phyloP scores from a whole-genome alignment of 768 basidiomycete genomes.

The Leccinum boreale region DNA sequence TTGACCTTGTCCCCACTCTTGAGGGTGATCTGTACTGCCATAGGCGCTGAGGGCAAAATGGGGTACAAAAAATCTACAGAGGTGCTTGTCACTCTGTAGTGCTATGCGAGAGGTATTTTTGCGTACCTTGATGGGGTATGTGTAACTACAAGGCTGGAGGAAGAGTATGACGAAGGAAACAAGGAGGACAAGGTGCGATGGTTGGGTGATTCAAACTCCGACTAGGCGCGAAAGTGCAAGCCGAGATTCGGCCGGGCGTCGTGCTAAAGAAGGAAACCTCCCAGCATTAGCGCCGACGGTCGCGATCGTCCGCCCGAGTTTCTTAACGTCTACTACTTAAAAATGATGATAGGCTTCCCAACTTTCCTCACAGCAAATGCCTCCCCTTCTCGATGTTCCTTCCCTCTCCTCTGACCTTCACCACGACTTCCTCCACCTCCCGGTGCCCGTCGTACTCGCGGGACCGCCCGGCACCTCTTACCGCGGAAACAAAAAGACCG shows the following conservation, averaged over 20 bases:
- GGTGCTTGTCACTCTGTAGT: slow-evolving; percentile 3
- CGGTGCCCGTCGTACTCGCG: slow-evolving; percentile 41
- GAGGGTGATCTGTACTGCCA: slow-evolving; percentile 48
- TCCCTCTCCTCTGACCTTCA: background rate
- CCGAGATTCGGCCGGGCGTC: background rate
- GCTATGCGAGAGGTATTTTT: slow-evolving; percentile 13
- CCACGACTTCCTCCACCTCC: slow-evolving; percentile 30
- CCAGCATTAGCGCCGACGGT: background rate
- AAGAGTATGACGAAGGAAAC: slow-evolving; percentile 32
- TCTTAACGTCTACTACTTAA: background rate
- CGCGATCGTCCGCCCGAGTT: background rate
- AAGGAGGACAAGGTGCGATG: slow-evolving; percentile 35
- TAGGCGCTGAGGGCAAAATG: slow-evolving; percentile 17
- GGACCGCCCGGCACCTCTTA: slow-evolving; percentile 16
- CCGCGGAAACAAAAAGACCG: slow-evolving; percentile 35
- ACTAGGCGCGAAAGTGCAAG: slow-evolving; percentile 32
- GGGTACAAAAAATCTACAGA: slow-evolving; percentile 28
- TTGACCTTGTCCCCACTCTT: slow-evolving; percentile 83
- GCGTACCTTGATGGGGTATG: slow-evolving; percentile 19
- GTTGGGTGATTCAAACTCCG: slow-evolving; percentile 37
- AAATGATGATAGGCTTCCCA: background rate
- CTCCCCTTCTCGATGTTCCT: slow-evolving; percentile 1
- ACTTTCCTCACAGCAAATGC: background rate
- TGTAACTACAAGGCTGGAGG: slow-evolving; percentile 20
- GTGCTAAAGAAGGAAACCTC: background rate